Evolutionary conservation across 352 stramenopile genomes (phyloP).

Genomic region (Pythium periplocum): DNA sequence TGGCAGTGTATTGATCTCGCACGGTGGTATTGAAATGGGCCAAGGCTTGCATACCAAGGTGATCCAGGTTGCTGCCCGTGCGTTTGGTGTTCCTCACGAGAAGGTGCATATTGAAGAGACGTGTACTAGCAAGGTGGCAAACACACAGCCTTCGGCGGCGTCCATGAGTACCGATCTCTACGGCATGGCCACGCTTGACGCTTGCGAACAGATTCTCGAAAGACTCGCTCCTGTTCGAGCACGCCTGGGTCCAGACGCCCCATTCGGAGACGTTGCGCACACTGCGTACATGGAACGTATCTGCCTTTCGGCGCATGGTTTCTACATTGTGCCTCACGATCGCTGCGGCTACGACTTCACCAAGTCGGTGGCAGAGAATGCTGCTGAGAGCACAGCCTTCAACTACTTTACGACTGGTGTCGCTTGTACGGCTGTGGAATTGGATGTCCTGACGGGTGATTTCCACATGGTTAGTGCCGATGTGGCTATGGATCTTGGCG

Average conservation of each 20-base stretch:
- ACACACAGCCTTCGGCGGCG: conserved; percentile 91
- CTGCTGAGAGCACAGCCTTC: conserved; percentile 88
- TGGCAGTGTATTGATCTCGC: conserved; percentile 92
- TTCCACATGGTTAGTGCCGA: conserved; percentile 80
- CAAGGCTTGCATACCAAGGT: conserved; percentile 97
- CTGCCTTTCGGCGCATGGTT: conserved; percentile 94
- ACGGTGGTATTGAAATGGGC: conserved; percentile 97
- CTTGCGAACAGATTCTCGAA: conserved; percentile 93
- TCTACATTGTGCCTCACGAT: conserved; percentile 90
- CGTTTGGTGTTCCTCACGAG: conserved; percentile 90
- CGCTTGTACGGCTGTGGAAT: conserved; percentile 90
- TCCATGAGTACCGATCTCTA: conserved; percentile 96
- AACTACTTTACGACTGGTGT: conserved; percentile 97
- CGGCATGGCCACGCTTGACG: conserved; percentile 95
- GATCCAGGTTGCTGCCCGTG: conserved; percentile 83
- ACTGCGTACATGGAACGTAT: conserved; percentile 91
- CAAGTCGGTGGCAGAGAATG: conserved; percentile 87
- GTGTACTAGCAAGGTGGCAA: conserved; percentile 93
- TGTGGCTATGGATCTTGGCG: conserved; percentile 90
- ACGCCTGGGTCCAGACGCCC: conserved; percentile 60
- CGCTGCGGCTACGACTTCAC: conserved; percentile 92
- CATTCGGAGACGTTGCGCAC: conserved; percentile 80
- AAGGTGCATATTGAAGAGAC: conserved; percentile 94
- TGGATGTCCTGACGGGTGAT: conserved; percentile 95
- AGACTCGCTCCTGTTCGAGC: conserved; percentile 84